A percentile compares a stretch with the other conserved stretches of the same genome.
These are phyloP conservation scores for Globisporangium spinosum DNA, from an alignment of 352 stramenopile genomes.

Conservation along the genomic window DNA sequence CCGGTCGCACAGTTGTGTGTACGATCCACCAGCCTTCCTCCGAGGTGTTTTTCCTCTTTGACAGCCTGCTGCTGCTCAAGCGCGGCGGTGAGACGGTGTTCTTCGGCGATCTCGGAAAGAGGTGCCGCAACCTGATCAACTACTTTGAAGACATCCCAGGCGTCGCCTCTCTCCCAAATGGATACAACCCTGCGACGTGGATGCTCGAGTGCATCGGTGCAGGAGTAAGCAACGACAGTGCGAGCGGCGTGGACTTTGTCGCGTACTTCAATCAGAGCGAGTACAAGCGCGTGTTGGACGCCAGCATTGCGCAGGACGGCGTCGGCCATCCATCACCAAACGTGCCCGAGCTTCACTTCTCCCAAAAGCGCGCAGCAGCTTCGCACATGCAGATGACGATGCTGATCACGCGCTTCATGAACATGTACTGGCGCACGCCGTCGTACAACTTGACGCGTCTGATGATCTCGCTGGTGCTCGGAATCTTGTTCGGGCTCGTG, in stretches of 20 bases:
- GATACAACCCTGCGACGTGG: slow-evolving; percentile 82
- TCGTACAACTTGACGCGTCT: slow-evolving; percentile 82
- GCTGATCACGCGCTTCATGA: neutral
- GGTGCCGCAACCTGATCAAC: slow-evolving; percentile 18
- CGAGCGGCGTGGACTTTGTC: slow-evolving; percentile 5
- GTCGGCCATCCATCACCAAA: neutral
- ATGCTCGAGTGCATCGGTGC: slow-evolving; percentile 66
- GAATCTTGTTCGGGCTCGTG: slow-evolving; percentile 39
- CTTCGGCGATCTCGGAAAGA: slow-evolving; percentile 23
- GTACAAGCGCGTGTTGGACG: neutral
- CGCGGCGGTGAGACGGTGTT: slow-evolving; percentile 30
- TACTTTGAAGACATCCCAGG: slow-evolving; percentile 27
- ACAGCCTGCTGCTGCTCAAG: slow-evolving; percentile 71
- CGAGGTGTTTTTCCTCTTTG: slow-evolving; percentile 85
- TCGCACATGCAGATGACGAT: slow-evolving; percentile 1
- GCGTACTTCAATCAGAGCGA: slow-evolving; percentile 7
- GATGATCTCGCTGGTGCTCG: slow-evolving; percentile 31
- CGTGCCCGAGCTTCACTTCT: neutral
- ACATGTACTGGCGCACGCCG: slow-evolving; percentile 79
- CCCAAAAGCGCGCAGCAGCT: neutral
- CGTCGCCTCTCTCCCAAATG: slow-evolving; percentile 9
- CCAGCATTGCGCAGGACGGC: neutral
- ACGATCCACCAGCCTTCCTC: slow-evolving; percentile 90
- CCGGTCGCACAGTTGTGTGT: slow-evolving; percentile 60
- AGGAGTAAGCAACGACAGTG: slow-evolving; percentile 27